Conservation (phyloP, 129 eudicot species). For the Logfia minima region DNA sequence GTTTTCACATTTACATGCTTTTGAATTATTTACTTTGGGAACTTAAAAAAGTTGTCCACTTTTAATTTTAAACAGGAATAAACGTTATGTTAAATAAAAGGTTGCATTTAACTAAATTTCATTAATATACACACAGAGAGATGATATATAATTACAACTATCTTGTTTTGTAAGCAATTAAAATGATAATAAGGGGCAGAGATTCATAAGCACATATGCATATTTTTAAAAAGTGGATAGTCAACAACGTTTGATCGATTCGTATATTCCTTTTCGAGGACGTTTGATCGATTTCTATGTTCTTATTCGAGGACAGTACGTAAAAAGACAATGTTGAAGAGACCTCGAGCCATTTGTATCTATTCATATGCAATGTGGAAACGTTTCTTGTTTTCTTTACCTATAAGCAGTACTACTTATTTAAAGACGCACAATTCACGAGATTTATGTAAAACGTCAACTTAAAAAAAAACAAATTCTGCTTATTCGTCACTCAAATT, state of each 20-base stretch:
- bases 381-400: too few species aligned
- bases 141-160: neutral
- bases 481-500: neutral
- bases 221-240: neutral
- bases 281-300: too few species aligned
- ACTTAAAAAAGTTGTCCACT: slow-evolving; percentile 10
- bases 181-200: neutral
- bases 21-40: neutral
- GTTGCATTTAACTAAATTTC: neutral
- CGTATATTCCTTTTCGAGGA: too few species aligned
- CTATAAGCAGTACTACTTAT: too few species aligned
- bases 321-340: neutral
- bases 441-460: neutral
- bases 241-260: too few species aligned
- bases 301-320: too few species aligned
- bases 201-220: neutral
- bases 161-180: too few species aligned
- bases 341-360: neutral
- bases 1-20: neutral
- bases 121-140: neutral
- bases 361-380: too few species aligned
- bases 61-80: neutral
- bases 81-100: too few species aligned
- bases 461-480: neutral
- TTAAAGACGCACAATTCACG: neutral